Base-by-base conservation (phyloP, 352 stramenopile genomes). In the Phytopythium cucurbitacearum region DNA sequence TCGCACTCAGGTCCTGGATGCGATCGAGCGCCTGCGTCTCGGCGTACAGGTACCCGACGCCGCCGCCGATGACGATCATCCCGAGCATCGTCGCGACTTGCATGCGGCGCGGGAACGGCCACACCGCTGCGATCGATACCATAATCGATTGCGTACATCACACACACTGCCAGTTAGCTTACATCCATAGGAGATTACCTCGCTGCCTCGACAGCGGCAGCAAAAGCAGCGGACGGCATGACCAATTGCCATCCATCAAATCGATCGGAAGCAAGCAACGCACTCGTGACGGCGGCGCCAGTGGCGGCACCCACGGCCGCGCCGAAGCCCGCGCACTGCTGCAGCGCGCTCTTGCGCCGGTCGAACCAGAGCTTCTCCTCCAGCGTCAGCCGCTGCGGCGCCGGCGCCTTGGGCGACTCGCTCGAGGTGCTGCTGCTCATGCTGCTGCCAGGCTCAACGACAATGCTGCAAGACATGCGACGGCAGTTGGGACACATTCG, bases 361-460 rank as follows among this genome's bases (percentile, higher is more conserved):
- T 93, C 80, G 51, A 85, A 86, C 83, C 83, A 93, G 35, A 90
- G 53, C 55, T 91, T 91, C 61, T 93, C 83, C 60, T 93, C 83
- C 32, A 93, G 70, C 46, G 80, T 90, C 47, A 89, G 66, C 13
- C 74, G 80, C 56, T 65, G 65, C 16, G 59, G 59, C 35, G 52
- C 38, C 49, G 48, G 40, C 21, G 53, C 54, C 57, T 54, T 52
- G 15, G 56, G 21, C 7, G 21, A 41, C 11, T 10, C 11, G 0
- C 28, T 11, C 43, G 28, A 2, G 0, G 34, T 2, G 15, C 46
- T 52, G 33, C 37, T 21, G 48, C 48, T 54, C 48, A 54, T 54
- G 16, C 5, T 40, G 6, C 11, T 12, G 44, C 28, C 15, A 12
- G 7, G 44, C 44, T 39, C 12, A 44, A 7, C 32, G 13, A 33